phyloP scores from a whole-genome alignment of 2,329 filamentous ascomycete species.

The Bipolaris cookei region DNA sequence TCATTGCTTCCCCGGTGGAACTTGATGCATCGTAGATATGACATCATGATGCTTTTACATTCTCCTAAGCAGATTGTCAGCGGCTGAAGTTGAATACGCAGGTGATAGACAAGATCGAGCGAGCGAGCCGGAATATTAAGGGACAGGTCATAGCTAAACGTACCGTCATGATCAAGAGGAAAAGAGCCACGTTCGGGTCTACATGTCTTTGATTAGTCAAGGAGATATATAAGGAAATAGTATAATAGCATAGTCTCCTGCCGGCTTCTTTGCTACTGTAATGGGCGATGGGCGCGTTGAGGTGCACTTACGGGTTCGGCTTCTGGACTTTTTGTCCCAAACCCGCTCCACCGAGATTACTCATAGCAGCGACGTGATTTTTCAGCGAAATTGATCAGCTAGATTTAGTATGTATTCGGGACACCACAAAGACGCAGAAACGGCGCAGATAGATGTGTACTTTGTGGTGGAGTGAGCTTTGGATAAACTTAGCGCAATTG shows the following conservation, averaged over 20 bases:
- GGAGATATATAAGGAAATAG: no score
- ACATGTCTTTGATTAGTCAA: constrained; percentile 17
- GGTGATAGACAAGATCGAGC: not conserved
- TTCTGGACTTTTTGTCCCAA: constrained; percentile 68
- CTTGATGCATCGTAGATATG: constrained; percentile 87
- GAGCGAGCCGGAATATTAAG: constrained; percentile 54
- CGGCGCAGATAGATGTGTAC: constrained; percentile 1
- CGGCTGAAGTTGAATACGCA: not conserved
- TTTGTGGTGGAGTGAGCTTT: constrained; percentile 33
- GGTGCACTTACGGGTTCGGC: constrained; percentile 68
- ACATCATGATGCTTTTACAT: constrained; percentile 86
- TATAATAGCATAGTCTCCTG: not conserved
- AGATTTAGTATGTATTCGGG: not conserved
- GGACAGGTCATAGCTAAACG: constrained; percentile 8
- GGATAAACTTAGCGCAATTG: constrained; percentile 30
- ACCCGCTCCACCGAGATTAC: constrained; percentile 74
- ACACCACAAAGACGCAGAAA: constrained; percentile 7
- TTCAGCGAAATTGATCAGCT: no score
- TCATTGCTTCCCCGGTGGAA: constrained; percentile 84
- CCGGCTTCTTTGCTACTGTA: not conserved
- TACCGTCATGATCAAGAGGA: constrained; percentile 91
- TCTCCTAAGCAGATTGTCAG: constrained; percentile 67
- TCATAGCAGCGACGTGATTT: constrained; percentile 55
- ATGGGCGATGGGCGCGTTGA: not conserved
- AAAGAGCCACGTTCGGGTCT: constrained; percentile 93